These are phyloP conservation scores for Tetrahymena borealis DNA, from an alignment of 73 alveolate species.

Conservation along the genomic window DNA sequence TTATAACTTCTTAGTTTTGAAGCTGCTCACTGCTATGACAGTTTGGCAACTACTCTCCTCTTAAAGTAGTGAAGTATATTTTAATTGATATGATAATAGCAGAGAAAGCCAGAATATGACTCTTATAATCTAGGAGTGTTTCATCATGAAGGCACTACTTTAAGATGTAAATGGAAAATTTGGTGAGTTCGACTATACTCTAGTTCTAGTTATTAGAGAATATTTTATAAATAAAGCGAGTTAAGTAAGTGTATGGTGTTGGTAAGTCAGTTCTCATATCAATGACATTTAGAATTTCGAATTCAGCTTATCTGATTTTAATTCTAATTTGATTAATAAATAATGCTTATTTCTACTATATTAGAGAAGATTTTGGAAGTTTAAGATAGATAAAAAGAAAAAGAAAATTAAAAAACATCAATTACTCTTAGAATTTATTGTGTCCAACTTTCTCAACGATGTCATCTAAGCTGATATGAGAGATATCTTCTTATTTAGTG, in stretches of 20 bases:
- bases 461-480: slow-evolving; percentile 22
- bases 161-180: slow-evolving; percentile 7
- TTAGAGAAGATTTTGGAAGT: no score
- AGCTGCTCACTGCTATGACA: background rate
- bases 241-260: slow-evolving; percentile 7
- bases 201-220: slow-evolving; percentile 12
- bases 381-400: background rate
- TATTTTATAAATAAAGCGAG: background rate
- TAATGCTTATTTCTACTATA: no score
- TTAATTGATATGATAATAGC: background rate
- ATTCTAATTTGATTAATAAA: background rate
- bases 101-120: background rate
- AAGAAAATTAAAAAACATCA: background rate
- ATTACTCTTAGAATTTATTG: slow-evolving; percentile 5
- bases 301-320: slow-evolving; percentile 5
- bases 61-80: background rate
- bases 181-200: background rate
- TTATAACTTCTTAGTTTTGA: background rate
- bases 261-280: slow-evolving; percentile 9
- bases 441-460: slow-evolving; percentile 8
- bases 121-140: background rate
- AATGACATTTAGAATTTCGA: background rate
- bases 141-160: slow-evolving; percentile 28
- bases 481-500: slow-evolving; percentile 68
- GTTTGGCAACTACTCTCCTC: no score